phyloP scores from a whole-genome alignment of 2,329 filamentous ascomycete species.

The Alternaria angustiovoidea region DNA sequence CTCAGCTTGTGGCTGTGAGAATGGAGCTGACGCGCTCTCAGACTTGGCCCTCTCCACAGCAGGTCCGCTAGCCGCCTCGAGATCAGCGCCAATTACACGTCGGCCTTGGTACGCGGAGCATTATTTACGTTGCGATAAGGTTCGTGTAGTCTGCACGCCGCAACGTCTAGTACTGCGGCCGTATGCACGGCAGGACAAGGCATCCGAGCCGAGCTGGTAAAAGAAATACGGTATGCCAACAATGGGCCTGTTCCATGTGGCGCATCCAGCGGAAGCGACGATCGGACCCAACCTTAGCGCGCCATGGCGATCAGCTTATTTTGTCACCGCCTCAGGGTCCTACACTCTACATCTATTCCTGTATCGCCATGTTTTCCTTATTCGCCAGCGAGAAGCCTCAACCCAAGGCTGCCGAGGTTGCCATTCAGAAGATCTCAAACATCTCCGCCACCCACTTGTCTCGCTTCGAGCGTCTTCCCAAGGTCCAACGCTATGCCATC shows the following conservation, averaged over 20 bases:
- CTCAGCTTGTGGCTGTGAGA: conserved; percentile 23
- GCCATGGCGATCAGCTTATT: conserved; percentile 27
- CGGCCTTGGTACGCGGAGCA: conserved; percentile 10
- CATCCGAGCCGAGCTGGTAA: neutral
- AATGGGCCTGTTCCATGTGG: conserved; percentile 9
- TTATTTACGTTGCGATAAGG: conserved; percentile 8
- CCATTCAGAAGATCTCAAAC: conserved; percentile 19
- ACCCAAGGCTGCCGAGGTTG: conserved; percentile 15
- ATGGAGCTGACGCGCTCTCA: conserved; percentile 21
- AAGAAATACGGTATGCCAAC: neutral
- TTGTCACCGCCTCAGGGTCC: conserved; percentile 26
- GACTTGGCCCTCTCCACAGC: conserved; percentile 23
- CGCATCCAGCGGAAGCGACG: conserved; percentile 13
- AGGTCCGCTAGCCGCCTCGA: conserved; percentile 22
- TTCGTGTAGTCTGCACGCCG: conserved; percentile 7
- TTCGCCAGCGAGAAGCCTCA: conserved; percentile 30
- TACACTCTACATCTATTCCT: conserved; percentile 28
- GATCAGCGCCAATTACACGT: conserved; percentile 16
- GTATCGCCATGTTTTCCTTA: conserved; percentile 21
- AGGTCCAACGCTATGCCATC: conserved; percentile 27
- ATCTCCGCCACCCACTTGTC: conserved; percentile 20
- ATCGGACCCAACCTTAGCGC: conserved; percentile 19
- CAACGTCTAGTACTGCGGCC: neutral
- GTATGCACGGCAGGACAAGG: neutral
- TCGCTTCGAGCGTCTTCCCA: conserved; percentile 27